phyloP scores from a whole-genome alignment of 345 rosid species.

The Populus euphratica region DNA sequence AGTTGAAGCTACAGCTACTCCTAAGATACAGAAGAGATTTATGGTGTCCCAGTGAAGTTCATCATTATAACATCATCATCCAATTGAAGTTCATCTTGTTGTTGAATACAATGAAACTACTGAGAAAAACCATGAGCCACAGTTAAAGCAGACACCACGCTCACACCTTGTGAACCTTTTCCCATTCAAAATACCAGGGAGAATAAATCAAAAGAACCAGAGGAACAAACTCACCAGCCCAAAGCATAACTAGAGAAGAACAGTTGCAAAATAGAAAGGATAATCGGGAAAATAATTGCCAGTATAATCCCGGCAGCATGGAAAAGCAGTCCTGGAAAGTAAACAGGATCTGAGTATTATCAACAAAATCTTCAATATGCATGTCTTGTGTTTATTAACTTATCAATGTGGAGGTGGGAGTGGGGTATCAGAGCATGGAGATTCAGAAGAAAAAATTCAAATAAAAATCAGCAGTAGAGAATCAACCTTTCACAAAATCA shows the following conservation, averaged over 20 bases:
- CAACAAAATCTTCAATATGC: neutral
- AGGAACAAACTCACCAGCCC: conserved; percentile 63
- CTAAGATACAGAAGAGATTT: neutral
- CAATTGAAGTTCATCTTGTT: neutral
- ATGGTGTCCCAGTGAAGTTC: conserved; percentile 1
- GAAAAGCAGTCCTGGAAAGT: conserved; percentile 59
- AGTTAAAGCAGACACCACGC: neutral
- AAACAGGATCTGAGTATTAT: conserved; percentile 19
- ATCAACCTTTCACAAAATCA: conserved; percentile 72
- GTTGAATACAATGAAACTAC: neutral
- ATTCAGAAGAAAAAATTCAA: neutral
- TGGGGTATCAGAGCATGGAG: neutral
- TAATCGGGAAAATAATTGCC: conserved; percentile 64
- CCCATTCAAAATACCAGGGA: neutral
- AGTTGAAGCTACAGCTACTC: neutral
- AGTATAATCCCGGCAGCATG: conserved; percentile 64
- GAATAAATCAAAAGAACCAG: neutral
- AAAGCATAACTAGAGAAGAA: conserved; percentile 64
- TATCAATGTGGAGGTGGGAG: neutral
- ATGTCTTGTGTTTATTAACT: neutral
- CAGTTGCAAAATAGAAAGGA: conserved; percentile 67
- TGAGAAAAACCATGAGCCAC: neutral
- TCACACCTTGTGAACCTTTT: neutral
- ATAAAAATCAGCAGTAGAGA: conserved; percentile 2
- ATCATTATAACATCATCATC: neutral